Conservation (phyloP, 768 basidiomycete species). For the Rickenella mellea region DNA sequence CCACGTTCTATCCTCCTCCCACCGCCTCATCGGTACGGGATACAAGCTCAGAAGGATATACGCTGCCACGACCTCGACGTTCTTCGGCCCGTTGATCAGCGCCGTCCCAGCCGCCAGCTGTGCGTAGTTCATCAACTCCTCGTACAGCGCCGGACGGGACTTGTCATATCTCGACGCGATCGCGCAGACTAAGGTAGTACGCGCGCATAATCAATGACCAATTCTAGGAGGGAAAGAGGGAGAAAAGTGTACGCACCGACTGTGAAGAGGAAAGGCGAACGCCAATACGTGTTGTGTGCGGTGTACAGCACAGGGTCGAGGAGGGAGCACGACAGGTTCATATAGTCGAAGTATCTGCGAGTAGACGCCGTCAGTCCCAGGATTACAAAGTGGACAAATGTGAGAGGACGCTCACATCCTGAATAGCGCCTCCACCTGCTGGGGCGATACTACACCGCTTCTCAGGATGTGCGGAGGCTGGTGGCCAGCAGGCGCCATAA, state of each 20-base stretch:
- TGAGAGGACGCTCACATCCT: slow-evolving; percentile 38
- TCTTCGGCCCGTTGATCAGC: slow-evolving; percentile 66
- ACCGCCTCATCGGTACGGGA: slow-evolving; percentile 62
- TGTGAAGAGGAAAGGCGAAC: slow-evolving; percentile 88
- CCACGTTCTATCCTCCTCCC: slow-evolving; percentile 90
- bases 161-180: slow-evolving; percentile 77
- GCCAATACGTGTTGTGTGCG: slow-evolving; percentile 66
- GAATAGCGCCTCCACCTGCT: slow-evolving; percentile 66
- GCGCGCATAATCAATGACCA: slow-evolving; percentile 4
- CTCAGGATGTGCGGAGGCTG: slow-evolving; percentile 56
- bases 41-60: slow-evolving; percentile 76
- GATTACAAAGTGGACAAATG: not conserved
- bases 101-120: slow-evolving; percentile 71
- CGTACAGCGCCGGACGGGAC: slow-evolving; percentile 61
- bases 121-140: slow-evolving; percentile 63
- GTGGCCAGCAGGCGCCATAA: slow-evolving; percentile 26
- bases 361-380: slow-evolving; percentile 3
- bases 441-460: slow-evolving; percentile 49
- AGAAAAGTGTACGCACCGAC: slow-evolving; percentile 49
- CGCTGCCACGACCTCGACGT: slow-evolving; percentile 77
- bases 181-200: slow-evolving; percentile 57
- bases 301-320: slow-evolving; percentile 81
- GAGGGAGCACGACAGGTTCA: slow-evolving; percentile 72
- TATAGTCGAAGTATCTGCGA: slow-evolving; percentile 61
- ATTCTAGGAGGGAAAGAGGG: not conserved